Evolutionary conservation across 2,329 filamentous ascomycete genomes (phyloP), one percentile per base, ranked within the genome.

Genomic region (Orbilia javanica): DNA sequence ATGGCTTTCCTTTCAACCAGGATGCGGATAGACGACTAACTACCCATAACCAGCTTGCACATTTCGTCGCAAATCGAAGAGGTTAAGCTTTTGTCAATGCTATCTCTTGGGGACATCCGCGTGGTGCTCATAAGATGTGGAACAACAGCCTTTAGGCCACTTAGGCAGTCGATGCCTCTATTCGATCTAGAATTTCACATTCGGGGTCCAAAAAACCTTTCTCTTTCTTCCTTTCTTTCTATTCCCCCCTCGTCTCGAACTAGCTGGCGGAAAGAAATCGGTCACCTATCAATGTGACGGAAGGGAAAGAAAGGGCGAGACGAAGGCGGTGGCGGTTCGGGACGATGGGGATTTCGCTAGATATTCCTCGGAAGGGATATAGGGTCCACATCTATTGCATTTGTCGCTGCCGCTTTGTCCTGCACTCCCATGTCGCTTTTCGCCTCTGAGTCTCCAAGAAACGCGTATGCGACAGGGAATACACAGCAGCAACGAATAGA

Each of bases 351-450:
- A 20, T 46, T 66, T 73, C 69, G 69, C 69, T 73, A 73, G 69
- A 65, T 57, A 65, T 73, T 65, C 57, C 68, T 57, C 25, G 44
- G 69, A 53, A 46, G 34, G 69, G 69, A 57, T 65, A 73, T 66
- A 73, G 13, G n/a, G 29, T 22, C 27, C 15, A 60, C 34, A 31
- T 29, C 11, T 66, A 65, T 48, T 73, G 69, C 69, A 66, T 69
- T 57, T 48, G 27, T 72, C 48, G 36, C 57, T 57, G 48, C 69
- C 60, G 69, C 60, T 66, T 48, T 65, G 31, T 36, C 20, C 55
- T 46, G 53, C 44, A 46, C 22, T 18, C 39, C 53, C 34, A 48
- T 64, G 60, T 50, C 27, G 29, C 29, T 22, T 36, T 64, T 71
- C 55, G 67, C 55, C 44, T 50, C 44, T 50, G 2, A 11, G 34